A percentile compares a stretch with the other conserved stretches of the same genome.
These are phyloP conservation scores for Cetradonia linearis DNA, from an alignment of 495 filamentous ascomycete species.

Conservation along the genomic window DNA sequence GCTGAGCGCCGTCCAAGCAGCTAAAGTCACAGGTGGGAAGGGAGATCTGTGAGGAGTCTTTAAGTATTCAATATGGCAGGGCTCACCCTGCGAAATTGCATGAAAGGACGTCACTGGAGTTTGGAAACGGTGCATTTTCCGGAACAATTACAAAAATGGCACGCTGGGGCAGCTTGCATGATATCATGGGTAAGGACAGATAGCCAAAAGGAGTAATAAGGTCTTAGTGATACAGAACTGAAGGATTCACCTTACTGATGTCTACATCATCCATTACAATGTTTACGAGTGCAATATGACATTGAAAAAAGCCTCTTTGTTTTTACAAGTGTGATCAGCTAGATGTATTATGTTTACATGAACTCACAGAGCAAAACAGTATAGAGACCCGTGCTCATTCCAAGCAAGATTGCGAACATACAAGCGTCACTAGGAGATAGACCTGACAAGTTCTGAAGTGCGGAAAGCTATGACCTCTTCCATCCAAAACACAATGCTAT, in stretches of 20 bases:
- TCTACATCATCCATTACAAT: neutral
- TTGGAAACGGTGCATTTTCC: neutral
- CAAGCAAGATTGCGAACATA: neutral
- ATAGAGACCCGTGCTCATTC: neutral
- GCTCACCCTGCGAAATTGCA: neutral
- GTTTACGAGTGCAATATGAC: neutral
- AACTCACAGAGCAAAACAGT: no score
- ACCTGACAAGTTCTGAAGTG: no score
- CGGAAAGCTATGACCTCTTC: neutral
- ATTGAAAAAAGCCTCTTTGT: no score
- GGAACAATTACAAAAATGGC: neutral
- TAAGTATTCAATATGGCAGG: neutral
- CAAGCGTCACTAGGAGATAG: neutral
- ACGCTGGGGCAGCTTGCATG: slow-evolving; percentile 4
- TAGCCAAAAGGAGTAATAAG: neutral
- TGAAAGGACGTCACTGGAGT: neutral
- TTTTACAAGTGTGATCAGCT: no score
- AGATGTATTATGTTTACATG: no score
- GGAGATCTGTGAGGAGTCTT: slow-evolving; percentile 20
- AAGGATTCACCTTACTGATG: neutral
- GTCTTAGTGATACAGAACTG: slow-evolving; percentile 6
- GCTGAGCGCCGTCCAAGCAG: slow-evolving; percentile 89
- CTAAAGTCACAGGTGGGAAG: slow-evolving; percentile 52
- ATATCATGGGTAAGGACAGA: slow-evolving; percentile 12
- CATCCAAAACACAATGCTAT: neutral